phyloP scores from a whole-genome alignment of 2,329 filamentous ascomycete genomes.

The Arthrobotrys pseudoclavata region DNA sequence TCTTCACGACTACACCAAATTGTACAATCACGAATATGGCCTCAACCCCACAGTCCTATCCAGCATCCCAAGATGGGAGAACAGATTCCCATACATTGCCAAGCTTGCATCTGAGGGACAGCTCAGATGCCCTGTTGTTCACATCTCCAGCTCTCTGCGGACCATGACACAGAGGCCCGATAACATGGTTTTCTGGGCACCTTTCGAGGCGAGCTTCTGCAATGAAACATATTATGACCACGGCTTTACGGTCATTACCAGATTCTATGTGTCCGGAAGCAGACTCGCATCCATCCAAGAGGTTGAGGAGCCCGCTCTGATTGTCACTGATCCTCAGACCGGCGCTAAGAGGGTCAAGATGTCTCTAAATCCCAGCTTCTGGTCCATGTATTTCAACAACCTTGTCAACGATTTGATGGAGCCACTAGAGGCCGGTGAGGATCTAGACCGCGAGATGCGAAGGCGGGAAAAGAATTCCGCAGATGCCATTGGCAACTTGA shows the following conservation, averaged over 20 bases:
- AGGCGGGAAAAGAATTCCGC: slow-evolving; percentile 61
- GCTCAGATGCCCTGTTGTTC: slow-evolving; percentile 61
- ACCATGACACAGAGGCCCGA: slow-evolving; percentile 60
- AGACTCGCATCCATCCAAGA: slow-evolving; percentile 50
- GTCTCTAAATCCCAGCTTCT: slow-evolving; percentile 56
- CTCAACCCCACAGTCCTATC: slow-evolving; percentile 57
- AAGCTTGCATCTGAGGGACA: slow-evolving; percentile 60
- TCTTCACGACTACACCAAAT: slow-evolving; percentile 63
- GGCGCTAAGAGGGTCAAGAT: slow-evolving; percentile 58
- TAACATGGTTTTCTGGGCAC: slow-evolving; percentile 59
- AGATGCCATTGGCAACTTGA: slow-evolving; percentile 62
- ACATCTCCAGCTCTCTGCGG: slow-evolving; percentile 62
- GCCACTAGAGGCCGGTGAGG: slow-evolving; percentile 41
- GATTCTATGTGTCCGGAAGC: slow-evolving; percentile 55
- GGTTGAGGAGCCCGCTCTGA: slow-evolving; percentile 51
- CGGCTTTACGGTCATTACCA: slow-evolving; percentile 58
- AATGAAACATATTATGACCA: slow-evolving; percentile 57
- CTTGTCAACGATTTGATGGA: slow-evolving; percentile 49
- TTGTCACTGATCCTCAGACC: slow-evolving; percentile 58
- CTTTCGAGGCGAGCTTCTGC: slow-evolving; percentile 56
- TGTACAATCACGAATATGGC: slow-evolving; percentile 61
- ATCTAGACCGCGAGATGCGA: slow-evolving; percentile 58
- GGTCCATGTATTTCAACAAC: slow-evolving; percentile 59
- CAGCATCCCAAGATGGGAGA: slow-evolving; percentile 62
- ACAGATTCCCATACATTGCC: slow-evolving; percentile 62